Evolutionary conservation across 78 protist genomes (phyloP).

Genomic region (Cavenderia fasciculata): DNA sequence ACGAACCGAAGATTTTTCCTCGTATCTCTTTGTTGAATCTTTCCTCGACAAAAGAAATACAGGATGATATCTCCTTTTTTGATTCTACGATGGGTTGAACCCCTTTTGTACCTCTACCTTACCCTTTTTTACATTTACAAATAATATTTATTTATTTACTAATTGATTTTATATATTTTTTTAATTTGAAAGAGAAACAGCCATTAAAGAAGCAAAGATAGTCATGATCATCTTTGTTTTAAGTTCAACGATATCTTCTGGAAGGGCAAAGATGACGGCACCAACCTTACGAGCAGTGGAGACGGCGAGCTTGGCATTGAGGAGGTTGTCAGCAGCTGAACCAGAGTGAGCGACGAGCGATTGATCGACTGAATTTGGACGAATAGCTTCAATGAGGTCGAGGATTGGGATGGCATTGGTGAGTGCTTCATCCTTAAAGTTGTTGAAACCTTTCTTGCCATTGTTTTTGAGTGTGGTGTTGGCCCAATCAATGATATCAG

Average conservation of each 20-base stretch:
- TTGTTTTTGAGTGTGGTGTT: conserved; percentile 53
- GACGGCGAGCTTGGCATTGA: conserved; percentile 85
- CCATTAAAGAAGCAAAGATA: conserved; percentile 72
- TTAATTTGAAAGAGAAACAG: too few relatives aligned
- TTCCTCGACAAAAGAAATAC: too few relatives aligned
- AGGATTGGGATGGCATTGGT: conserved; percentile 74
- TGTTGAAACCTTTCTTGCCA: conserved; percentile 60
- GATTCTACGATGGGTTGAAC: too few relatives aligned
- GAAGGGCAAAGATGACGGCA: conserved; percentile 90
- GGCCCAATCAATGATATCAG: conserved; percentile 86
- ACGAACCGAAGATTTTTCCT: too few relatives aligned
- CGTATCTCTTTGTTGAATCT: too few relatives aligned
- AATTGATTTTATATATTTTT: too few relatives aligned
- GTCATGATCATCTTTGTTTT: conserved; percentile 80
- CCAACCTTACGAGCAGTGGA: conserved; percentile 94
- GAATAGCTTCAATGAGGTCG: conserved; percentile 87
- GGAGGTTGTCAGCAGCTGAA: conserved; percentile 76
- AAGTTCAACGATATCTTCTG: conserved; percentile 92
- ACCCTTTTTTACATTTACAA: too few relatives aligned
- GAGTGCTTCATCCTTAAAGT: conserved; percentile 84
- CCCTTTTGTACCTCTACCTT: too few relatives aligned
- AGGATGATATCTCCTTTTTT: too few relatives aligned
- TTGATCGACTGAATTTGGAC: conserved; percentile 84
- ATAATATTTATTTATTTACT: too few relatives aligned
- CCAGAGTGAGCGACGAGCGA: conserved; percentile 62